Conservation (phyloP, 2,329 filamentous ascomycete species). For the Ceratocystis colombiana region DNA sequence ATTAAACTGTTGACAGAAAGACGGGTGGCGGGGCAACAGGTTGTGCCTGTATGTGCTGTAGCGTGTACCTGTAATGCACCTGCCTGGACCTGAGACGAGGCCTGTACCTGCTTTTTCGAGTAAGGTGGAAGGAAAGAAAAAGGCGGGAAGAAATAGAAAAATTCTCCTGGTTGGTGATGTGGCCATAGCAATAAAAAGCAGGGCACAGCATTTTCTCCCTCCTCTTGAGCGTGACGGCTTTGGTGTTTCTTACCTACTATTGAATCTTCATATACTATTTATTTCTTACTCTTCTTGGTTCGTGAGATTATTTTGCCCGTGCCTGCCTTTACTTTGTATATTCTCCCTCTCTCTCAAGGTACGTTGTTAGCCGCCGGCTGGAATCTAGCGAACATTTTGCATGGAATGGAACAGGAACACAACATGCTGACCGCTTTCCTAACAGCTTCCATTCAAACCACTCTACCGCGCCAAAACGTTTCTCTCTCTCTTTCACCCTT, state of each 20-base stretch:
- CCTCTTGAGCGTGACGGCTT: background rate
- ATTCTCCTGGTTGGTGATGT: slow-evolving; percentile 2
- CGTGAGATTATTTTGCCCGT: background rate
- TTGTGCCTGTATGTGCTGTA: background rate
- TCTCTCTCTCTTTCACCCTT: background rate
- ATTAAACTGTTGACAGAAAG: slow-evolving; percentile 1
- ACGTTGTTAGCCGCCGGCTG: background rate
- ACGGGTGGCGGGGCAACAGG: slow-evolving; percentile 10
- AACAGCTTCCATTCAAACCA: background rate
- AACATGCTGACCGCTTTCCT: background rate
- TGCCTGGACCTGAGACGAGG: too few relatives aligned
- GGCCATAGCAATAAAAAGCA: background rate
- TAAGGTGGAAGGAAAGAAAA: background rate
- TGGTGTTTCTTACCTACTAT: background rate
- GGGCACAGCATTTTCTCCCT: background rate
- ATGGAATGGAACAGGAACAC: background rate
- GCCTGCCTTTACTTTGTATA: background rate
- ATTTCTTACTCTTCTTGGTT: background rate
- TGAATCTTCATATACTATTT: background rate
- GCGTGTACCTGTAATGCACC: too few relatives aligned
- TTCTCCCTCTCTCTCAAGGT: background rate
- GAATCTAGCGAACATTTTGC: background rate
- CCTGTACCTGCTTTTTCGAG: background rate
- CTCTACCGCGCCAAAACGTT: background rate
- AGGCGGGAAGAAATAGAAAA: background rate